Evolutionary conservation across 768 basidiomycete genomes (phyloP).

Genomic region (Wakefieldia striispora): DNA sequence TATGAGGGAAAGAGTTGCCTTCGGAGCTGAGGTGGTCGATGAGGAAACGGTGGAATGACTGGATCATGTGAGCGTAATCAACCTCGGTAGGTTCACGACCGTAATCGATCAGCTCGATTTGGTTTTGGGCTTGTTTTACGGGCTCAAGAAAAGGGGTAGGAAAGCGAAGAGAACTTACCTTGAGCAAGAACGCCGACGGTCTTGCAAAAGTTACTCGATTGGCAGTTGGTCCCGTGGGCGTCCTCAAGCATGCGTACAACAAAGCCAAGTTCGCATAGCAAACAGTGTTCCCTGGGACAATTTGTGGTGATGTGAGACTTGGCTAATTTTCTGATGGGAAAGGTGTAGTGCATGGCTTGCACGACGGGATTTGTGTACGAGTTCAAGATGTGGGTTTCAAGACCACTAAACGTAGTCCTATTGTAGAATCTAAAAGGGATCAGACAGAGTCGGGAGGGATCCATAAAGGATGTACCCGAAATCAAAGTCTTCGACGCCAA

Average conservation of each 20-base stretch:
- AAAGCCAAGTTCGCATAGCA: constrained; percentile 94
- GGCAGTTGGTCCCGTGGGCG: constrained; percentile 90
- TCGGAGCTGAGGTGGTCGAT: constrained; percentile 81
- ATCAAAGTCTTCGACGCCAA: constrained; percentile 98
- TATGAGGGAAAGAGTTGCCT: constrained; percentile 61
- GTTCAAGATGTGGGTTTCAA: constrained; percentile 96
- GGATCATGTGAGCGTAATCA: constrained; percentile 87
- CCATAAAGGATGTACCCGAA: constrained; percentile 63
- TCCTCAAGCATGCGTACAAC: constrained; percentile 95
- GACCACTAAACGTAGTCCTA: constrained; percentile 82
- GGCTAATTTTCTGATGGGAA: constrained; percentile 76
- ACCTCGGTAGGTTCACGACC: constrained; percentile 71
- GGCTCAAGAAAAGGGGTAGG: neutral
- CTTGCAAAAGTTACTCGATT: constrained; percentile 96
- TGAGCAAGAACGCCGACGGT: constrained; percentile 87
- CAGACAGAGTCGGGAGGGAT: neutral
- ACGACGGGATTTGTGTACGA: constrained; percentile 93
- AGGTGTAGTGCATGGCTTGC: constrained; percentile 85
- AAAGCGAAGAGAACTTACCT: constrained; percentile 43
- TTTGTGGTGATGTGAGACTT: constrained; percentile 90
- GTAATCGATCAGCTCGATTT: constrained; percentile 88
- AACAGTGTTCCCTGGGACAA: constrained; percentile 88
- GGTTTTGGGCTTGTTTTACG: constrained; percentile 53
- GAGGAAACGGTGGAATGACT: constrained; percentile 92
- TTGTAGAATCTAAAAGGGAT: constrained; percentile 77